Evolutionary conservation across 495 filamentous ascomycete genomes (phyloP).

Genomic region (Lasiosphaeria miniovina): DNA sequence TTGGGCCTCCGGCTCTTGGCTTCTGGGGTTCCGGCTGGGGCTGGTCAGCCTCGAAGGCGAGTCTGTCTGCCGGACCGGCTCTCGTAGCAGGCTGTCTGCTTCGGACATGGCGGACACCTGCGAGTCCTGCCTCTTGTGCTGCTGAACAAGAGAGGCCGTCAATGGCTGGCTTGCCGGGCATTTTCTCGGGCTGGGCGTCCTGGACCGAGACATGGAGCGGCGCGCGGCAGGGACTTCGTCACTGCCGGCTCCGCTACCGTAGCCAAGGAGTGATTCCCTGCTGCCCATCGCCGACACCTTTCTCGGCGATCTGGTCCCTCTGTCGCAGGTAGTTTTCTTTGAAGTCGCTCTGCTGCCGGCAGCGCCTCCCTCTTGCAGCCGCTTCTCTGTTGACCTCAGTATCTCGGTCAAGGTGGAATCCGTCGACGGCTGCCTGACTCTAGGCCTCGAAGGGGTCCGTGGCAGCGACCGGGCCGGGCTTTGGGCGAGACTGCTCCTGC

Average conservation of each 20-base stretch:
- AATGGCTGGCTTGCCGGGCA: not conserved
- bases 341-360: not conserved
- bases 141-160: not conserved
- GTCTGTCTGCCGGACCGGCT: constrained; percentile 16
- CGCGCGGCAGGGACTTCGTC: not conserved
- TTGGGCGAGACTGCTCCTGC: not conserved
- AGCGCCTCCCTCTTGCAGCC: constrained; percentile 34
- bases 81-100: constrained; percentile 28
- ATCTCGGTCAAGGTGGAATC: constrained; percentile 43
- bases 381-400: constrained; percentile 40
- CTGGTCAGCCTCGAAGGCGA: constrained; percentile 20
- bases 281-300: not conserved
- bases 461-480: constrained; percentile 14
- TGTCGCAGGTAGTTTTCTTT: not conserved
- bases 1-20: constrained; percentile 13
- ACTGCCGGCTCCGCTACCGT: not conserved
- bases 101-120: constrained; percentile 36
- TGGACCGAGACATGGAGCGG: constrained; percentile 9
- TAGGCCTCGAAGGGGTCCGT: constrained; percentile 17
- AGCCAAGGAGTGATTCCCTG: constrained; percentile 1
- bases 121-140: constrained; percentile 29
- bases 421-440: constrained; percentile 30
- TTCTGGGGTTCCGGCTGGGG: constrained; percentile 20
- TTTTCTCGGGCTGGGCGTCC: constrained; percentile 23
- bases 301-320: not conserved